These are phyloP conservation scores for Microbotryum lychnidis-dioicae DNA, from an alignment of 1,284 basidiomycete species.

Conservation along the genomic window DNA sequence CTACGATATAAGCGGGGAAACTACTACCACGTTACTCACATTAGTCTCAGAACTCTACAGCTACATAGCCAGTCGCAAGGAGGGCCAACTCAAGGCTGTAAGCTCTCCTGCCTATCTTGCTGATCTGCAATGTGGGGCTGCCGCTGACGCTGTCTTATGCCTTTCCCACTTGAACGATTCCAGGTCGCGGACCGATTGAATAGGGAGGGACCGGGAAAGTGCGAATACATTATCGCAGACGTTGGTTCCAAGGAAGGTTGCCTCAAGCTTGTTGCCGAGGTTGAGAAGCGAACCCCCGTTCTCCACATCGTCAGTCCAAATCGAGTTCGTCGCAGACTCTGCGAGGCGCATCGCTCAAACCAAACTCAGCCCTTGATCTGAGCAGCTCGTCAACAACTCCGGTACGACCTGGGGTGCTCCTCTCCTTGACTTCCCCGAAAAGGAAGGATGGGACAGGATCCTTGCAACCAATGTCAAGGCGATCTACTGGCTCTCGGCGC, in stretches of 20 bases:
- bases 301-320: slow-evolving; percentile 44
- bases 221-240: slow-evolving; percentile 64
- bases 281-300: slow-evolving; percentile 60
- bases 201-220: slow-evolving; percentile 49
- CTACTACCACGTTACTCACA: no score
- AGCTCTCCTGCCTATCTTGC: neutral
- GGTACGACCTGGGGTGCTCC: slow-evolving; percentile 69
- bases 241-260: slow-evolving; percentile 60
- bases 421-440: slow-evolving; percentile 58
- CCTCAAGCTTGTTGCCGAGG: slow-evolving; percentile 58
- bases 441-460: slow-evolving; percentile 69
- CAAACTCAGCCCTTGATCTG: neutral
- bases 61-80: slow-evolving; percentile 77
- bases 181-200: slow-evolving; percentile 42
- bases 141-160: neutral
- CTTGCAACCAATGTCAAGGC: slow-evolving; percentile 70
- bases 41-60: slow-evolving; percentile 40
- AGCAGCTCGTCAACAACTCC: slow-evolving; percentile 66
- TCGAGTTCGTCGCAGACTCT: neutral
- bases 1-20: no score
- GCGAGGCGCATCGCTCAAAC: neutral
- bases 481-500: slow-evolving; percentile 48
- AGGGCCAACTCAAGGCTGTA: slow-evolving; percentile 59
- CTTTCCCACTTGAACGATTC: neutral
- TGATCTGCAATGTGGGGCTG: neutral